A percentile compares a stretch with the other conserved stretches of the same genome.
These are phyloP conservation scores for Corallochytrium limacisporum DNA, from an alignment of 78 protist genomes.

Conservation along the genomic window DNA sequence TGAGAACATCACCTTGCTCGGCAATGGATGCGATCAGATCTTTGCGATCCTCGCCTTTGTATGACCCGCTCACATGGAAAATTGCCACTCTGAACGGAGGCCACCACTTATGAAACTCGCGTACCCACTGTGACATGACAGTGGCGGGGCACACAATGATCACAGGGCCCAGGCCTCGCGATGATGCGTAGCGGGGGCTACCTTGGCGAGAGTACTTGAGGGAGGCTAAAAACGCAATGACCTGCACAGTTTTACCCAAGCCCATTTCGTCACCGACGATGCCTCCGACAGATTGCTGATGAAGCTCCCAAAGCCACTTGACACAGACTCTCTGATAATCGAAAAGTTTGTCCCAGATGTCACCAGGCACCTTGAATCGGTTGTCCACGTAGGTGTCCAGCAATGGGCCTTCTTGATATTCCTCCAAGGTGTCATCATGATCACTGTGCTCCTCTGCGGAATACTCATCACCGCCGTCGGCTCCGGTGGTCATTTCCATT, in stretches of 20 bases:
- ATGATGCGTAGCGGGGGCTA: not conserved
- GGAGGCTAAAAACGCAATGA: slow-evolving; percentile 45
- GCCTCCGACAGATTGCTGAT: slow-evolving; percentile 76
- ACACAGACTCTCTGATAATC: slow-evolving; percentile 66
- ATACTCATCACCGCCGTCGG: not conserved
- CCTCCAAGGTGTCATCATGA: not conserved
- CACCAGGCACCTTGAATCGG: slow-evolving; percentile 22
- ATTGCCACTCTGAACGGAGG: slow-evolving; percentile 53
- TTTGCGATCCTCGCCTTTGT: not conserved
- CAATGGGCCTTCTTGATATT: not conserved
- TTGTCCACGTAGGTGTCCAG: not conserved
- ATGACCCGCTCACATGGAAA: slow-evolving; percentile 36
- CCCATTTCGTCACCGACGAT: slow-evolving; percentile 91
- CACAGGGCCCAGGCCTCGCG: not conserved
- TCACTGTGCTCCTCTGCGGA: not conserved
- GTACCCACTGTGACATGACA: slow-evolving; percentile 74
- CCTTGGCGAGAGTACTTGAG: slow-evolving; percentile 18
- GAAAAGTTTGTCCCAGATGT: slow-evolving; percentile 34
- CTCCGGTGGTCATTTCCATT: not conserved
- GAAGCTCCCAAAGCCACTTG: slow-evolving; percentile 85
- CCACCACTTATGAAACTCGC: slow-evolving; percentile 78
- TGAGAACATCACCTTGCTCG: slow-evolving; percentile 22
- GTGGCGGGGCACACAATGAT: slow-evolving; percentile 72
- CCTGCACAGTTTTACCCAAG: slow-evolving; percentile 89
- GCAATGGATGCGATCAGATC: not conserved